phyloP scores from a whole-genome alignment of 805 yeast species.

The Candida koratica region DNA sequence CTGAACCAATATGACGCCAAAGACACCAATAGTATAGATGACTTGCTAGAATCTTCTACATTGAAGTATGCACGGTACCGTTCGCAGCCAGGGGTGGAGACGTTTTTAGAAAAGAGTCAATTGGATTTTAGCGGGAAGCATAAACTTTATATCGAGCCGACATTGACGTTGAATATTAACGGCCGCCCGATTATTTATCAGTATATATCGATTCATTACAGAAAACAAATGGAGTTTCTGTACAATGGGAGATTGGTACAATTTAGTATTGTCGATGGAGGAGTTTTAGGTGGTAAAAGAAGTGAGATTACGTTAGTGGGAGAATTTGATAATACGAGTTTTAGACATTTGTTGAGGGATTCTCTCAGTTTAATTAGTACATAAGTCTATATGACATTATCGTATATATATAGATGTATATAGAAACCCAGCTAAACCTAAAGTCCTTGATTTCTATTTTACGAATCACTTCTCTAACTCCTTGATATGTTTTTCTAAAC shows the following conservation, averaged over 20 bases:
- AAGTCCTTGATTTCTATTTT: too few relatives aligned
- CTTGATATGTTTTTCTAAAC: slow-evolving; percentile 66
- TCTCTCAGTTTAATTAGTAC: slow-evolving; percentile 1
- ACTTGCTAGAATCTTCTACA: slow-evolving; percentile 18
- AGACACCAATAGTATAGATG: slow-evolving; percentile 1
- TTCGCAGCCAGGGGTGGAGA: slow-evolving; percentile 40
- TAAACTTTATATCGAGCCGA: slow-evolving; percentile 35
- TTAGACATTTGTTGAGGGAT: slow-evolving; percentile 26
- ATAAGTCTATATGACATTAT: background rate
- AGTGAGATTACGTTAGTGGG: slow-evolving; percentile 48
- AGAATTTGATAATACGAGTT: slow-evolving; percentile 18
- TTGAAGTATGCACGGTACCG: slow-evolving; percentile 26
- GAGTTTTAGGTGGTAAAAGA: slow-evolving; percentile 51
- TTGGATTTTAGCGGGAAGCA: slow-evolving; percentile 39
- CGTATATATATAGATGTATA: slow-evolving; percentile 3
- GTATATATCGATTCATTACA: slow-evolving; percentile 40
- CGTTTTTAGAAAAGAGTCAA: slow-evolving; percentile 35
- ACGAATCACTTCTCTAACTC: slow-evolving; percentile 48
- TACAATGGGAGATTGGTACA: slow-evolving; percentile 37
- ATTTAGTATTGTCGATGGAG: slow-evolving; percentile 51
- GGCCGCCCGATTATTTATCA: slow-evolving; percentile 41
- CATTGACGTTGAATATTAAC: slow-evolving; percentile 33
- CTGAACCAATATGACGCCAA: slow-evolving; percentile 5
- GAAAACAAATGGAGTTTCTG: slow-evolving; percentile 44
- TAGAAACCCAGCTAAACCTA: too few relatives aligned